Conservation (phyloP, 495 filamentous ascomycete species). For the Mycothermus thermophilus region DNA sequence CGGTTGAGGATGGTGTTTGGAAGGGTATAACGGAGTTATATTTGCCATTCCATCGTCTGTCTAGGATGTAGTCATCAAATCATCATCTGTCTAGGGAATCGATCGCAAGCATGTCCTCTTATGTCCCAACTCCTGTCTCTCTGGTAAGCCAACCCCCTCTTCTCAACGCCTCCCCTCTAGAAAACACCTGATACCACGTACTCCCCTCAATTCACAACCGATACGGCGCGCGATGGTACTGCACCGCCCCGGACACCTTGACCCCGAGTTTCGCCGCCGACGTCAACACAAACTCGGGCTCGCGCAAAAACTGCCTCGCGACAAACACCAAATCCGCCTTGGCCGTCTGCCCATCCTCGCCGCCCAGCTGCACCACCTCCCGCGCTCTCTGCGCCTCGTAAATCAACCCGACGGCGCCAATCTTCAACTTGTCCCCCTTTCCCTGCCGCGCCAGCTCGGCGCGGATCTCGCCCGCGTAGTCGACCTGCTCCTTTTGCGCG, state of each 20-base stretch:
- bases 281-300: conserved; percentile 52
- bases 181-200: not conserved
- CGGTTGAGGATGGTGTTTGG: too few species aligned
- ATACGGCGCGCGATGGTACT: conserved; percentile 29
- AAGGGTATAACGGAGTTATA: too few species aligned
- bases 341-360: conserved; percentile 29
- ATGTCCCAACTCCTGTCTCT: too few species aligned
- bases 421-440: conserved; percentile 31
- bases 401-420: conserved; percentile 66
- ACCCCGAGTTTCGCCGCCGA: conserved; percentile 47
- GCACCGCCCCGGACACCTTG: conserved; percentile 38
- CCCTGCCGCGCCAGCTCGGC: conserved; percentile 41
- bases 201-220: not conserved
- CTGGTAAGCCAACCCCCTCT: too few species aligned
- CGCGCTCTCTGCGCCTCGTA: conserved; percentile 47
- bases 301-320: conserved; percentile 50
- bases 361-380: conserved; percentile 39
- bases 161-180: too few species aligned
- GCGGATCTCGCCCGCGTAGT: conserved; percentile 46
- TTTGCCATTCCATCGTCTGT: too few species aligned
- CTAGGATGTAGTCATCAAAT: too few species aligned
- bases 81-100: too few species aligned
- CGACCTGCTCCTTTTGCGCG: conserved; percentile 45
- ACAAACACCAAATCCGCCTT: conserved; percentile 51
- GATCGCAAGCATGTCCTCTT: too few species aligned